Evolutionary conservation across 1,284 basidiomycete genomes (phyloP), one percentile per base, ranked within the genome.

Genomic region (Ceratobasidium theobromae): DNA sequence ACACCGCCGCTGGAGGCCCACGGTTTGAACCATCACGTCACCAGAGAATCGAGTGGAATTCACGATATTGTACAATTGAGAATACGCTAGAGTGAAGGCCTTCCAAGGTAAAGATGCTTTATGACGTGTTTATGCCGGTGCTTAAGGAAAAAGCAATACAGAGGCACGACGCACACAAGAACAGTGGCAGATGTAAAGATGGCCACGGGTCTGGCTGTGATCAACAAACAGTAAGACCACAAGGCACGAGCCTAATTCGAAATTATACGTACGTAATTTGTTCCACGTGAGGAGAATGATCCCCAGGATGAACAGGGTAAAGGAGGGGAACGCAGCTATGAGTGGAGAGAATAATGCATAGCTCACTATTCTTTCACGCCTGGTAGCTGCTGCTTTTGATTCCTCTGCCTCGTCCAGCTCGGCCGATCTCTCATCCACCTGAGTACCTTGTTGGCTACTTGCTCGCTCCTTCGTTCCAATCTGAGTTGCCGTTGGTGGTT

Each of bases 101-200:
- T 48, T 28, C 23, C 38, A 48, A 64, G 25, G 32, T 53, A 27
- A 2, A 64, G n/a, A 6, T 64, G 28, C 40, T 53, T 28, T 12
- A 64, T 64, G n/a, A 64, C 60, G 45, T 64, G 60, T 25, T 64
- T 64, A 18, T 45, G 60, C 8, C 60, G 48, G 45, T 64, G 60
- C 5, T 48, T 23, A 12, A 64, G 35, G 49, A 64, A 64, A 27
- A 64, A 64, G 27, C 48, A 41, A 9, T 38, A 23, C 6, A 62
- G 46, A 14, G 38, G 33, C 6, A 64, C 0, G 28, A 64, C 11
- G 16, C 60, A 64, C 9, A 64, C 27, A 4, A 53, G n/a, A 32
- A 64, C 60, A 1, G 60, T 64, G 14, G 38, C 49, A 23, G 60
- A n/a, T n/a, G n/a, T n/a, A n/a, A n/a, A n/a, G n/a, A 38, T 38